phyloP scores from a whole-genome alignment of 106 monocot species.

The Dioscorea dumetorum region DNA sequence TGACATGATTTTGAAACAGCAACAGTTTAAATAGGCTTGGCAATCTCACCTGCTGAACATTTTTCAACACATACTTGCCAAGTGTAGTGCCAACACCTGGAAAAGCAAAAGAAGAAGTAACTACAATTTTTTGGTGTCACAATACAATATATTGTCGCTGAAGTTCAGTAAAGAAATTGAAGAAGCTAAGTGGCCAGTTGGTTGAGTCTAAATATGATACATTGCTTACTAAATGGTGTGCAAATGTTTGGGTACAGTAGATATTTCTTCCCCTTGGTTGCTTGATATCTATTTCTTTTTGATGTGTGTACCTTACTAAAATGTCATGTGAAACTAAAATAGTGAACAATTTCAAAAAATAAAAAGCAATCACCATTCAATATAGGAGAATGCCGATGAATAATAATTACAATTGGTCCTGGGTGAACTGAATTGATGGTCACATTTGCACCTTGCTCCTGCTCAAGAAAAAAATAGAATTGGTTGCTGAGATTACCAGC shows the following conservation, averaged over 20 bases:
- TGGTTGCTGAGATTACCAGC: neutral
- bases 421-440: constrained; percentile 77
- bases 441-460: constrained; percentile 47
- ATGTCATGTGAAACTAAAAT: no score
- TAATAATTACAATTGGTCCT: constrained; percentile 44
- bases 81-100: constrained; percentile 17
- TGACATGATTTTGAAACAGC: neutral
- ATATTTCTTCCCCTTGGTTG: neutral
- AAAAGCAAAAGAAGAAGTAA: neutral
- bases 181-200: no score
- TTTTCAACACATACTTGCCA: constrained; percentile 18
- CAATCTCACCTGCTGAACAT: constrained; percentile 24
- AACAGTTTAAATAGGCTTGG: neutral
- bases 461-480: neutral
- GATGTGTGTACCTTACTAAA: no score
- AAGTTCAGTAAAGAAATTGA: no score
- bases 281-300: no score
- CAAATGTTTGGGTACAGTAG: neutral
- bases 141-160: no score
- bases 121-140: no score
- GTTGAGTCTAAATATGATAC: no score
- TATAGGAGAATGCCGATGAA: constrained; percentile 18
- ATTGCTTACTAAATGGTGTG: no score
- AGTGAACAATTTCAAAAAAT: neutral
- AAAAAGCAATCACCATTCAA: constrained; percentile 18